Evolutionary conservation across 371 early-diverging fungal species (phyloP).

Genomic region (Smittium culicis): DNA sequence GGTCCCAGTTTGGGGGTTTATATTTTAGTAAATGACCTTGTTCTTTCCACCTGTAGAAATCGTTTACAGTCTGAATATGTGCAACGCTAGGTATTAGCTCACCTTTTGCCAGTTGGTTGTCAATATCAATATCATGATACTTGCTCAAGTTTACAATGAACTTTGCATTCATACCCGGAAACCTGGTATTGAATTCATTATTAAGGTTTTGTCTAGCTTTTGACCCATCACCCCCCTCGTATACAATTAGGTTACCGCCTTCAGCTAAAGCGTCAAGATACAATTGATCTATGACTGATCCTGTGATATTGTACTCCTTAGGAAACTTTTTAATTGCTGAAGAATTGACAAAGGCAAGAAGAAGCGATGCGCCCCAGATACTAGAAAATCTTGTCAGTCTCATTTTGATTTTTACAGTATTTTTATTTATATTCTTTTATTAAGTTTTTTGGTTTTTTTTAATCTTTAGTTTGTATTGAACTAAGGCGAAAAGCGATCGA

Average conservation of each 20-base stretch:
- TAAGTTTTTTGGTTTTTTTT: no score
- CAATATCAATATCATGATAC: no score
- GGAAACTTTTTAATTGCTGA: no score
- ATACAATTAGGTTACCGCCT: slow-evolving; percentile 1
- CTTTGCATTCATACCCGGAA: neutral
- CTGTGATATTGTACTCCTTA: neutral
- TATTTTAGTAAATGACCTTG: neutral
- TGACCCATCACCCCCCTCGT: slow-evolving; percentile 1
- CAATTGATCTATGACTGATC: neutral
- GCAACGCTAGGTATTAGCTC: no score
- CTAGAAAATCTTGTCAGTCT: no score
- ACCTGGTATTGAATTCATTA: neutral
- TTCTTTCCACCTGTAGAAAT: neutral
- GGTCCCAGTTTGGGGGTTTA: neutral
- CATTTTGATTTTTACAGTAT: no score
- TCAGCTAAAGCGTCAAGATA: slow-evolving; percentile 2
- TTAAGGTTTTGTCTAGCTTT: neutral
- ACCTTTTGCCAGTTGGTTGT: no score
- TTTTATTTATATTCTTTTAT: no score
- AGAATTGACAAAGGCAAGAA: no score
- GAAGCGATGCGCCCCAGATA: no score
- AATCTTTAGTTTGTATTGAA: no score
- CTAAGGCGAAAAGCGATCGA: no score
- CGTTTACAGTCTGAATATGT: neutral
- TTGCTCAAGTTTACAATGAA: neutral